Evolutionary conservation across 2,329 filamentous ascomycete species (phyloP).

Genomic region (Penicillium digitatum): DNA sequence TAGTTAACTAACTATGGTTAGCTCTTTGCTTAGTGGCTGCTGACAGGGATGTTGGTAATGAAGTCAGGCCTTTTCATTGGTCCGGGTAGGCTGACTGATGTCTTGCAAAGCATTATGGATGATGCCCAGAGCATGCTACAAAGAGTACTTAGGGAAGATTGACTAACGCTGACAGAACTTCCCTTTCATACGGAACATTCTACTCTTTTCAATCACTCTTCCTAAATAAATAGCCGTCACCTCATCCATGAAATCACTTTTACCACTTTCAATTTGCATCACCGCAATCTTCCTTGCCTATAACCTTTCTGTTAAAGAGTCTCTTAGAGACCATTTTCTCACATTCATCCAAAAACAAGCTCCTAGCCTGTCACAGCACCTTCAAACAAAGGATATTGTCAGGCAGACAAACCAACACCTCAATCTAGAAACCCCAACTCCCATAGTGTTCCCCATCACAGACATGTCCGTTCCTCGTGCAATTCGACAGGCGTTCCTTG

Average conservation of each 20-base stretch:
- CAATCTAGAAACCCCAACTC: constrained; percentile 1
- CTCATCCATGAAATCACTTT: constrained; percentile 34
- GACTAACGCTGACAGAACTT: constrained; percentile 28
- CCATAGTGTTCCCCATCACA: constrained; percentile 32
- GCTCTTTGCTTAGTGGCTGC: constrained; percentile 16
- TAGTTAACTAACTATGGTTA: not conserved
- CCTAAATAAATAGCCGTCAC: constrained; percentile 30
- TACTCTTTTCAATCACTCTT: constrained; percentile 14
- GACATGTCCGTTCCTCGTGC: constrained; percentile 67
- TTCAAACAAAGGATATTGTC: constrained; percentile 12
- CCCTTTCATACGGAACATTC: constrained; percentile 17
- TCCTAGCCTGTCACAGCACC: constrained; percentile 14
- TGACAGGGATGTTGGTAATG: constrained; percentile 30
- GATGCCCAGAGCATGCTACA: not conserved
- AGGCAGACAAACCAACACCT: constrained; percentile 5
- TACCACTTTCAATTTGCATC: constrained; percentile 39
- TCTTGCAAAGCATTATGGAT: constrained; percentile 20
- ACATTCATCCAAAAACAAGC: constrained; percentile 19
- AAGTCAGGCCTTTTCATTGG: not conserved
- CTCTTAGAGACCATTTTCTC: constrained; percentile 15
- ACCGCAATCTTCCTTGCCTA: constrained; percentile 32
- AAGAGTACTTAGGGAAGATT: constrained; percentile 22
- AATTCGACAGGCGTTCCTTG: constrained; percentile 79
- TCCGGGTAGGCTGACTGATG: constrained; percentile 25
- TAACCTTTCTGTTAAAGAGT: constrained; percentile 20